Conservation (phyloP, 768 basidiomycete genomes). For the Trametes maxima region DNA sequence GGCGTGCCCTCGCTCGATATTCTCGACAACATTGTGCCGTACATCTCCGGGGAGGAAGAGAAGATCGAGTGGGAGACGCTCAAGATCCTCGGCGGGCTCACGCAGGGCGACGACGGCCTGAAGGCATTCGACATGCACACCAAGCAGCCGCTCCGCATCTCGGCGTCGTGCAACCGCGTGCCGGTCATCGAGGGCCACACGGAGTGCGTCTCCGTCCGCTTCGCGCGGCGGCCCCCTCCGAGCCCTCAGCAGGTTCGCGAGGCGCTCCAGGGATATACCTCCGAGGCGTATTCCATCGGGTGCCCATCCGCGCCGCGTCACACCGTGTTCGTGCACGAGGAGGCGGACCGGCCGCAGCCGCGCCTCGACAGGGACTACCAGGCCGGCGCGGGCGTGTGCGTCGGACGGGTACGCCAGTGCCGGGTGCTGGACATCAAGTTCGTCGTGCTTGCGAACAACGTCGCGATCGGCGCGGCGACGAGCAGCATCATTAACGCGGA, state of each 20-base stretch:
- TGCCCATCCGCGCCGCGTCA: slow-evolving; percentile 86
- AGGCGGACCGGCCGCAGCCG: slow-evolving; percentile 91
- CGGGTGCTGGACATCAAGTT: slow-evolving; percentile 95
- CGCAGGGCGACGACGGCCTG: slow-evolving; percentile 52
- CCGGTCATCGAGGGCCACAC: slow-evolving; percentile 96
- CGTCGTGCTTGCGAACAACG: slow-evolving; percentile 90
- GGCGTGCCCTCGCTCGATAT: slow-evolving; percentile 90
- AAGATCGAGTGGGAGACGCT: slow-evolving; percentile 99
- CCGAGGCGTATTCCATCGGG: slow-evolving; percentile 71
- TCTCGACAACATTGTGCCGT: slow-evolving; percentile 93
- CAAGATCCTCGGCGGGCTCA: slow-evolving; percentile 91
- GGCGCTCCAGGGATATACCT: slow-evolving; percentile 72
- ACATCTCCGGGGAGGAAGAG: slow-evolving; percentile 93
- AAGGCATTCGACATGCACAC: slow-evolving; percentile 86
- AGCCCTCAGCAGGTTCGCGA: slow-evolving; percentile 85
- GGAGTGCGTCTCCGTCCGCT: slow-evolving; percentile 86
- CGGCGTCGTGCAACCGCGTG: slow-evolving; percentile 93
- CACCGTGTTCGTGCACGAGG: slow-evolving; percentile 90
- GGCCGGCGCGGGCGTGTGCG: slow-evolving; percentile 87
- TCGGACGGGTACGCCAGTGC: slow-evolving; percentile 90
- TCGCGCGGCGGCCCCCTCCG: slow-evolving; percentile 77
- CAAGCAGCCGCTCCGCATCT: slow-evolving; percentile 79
- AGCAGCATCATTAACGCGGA: slow-evolving; percentile 97
- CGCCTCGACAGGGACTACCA: slow-evolving; percentile 89
- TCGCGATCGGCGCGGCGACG: slow-evolving; percentile 94